These are phyloP conservation scores for Cantharellus anzutake DNA, from an alignment of 768 basidiomycete species.

Conservation along the genomic window DNA sequence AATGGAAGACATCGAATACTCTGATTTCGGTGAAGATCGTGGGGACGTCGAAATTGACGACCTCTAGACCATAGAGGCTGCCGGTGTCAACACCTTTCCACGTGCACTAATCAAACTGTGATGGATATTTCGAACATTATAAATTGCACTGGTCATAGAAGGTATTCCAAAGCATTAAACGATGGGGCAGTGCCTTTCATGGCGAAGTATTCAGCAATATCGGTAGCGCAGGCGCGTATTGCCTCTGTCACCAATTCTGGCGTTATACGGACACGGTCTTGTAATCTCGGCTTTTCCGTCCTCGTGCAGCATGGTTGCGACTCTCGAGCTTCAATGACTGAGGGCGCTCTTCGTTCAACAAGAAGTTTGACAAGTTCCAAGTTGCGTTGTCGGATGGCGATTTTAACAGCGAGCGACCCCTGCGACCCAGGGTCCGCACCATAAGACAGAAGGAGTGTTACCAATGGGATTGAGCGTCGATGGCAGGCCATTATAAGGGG, in stretches of 20 bases:
- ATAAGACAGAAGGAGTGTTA: constrained; percentile 47
- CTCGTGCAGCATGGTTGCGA: background rate
- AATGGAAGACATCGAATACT: constrained; percentile 78
- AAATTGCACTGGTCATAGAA: background rate
- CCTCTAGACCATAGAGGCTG: constrained; percentile 29
- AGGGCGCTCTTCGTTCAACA: constrained; percentile 32
- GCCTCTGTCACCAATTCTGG: constrained; percentile 45
- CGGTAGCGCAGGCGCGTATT: constrained; percentile 40
- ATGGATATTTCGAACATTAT: background rate
- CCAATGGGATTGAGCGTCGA: constrained; percentile 39
- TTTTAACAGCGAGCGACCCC: constrained; percentile 41
- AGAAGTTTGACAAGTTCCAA: constrained; percentile 51
- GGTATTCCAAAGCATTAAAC: constrained; percentile 1
- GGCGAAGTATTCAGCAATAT: constrained; percentile 53
- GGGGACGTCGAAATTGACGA: constrained; percentile 82
- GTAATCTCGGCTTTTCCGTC: constrained; percentile 32
- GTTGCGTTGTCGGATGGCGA: constrained; percentile 58
- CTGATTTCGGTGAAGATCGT: constrained; percentile 70
- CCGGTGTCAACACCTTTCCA: background rate
- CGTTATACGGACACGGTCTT: constrained; percentile 38
- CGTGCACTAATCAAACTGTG: background rate
- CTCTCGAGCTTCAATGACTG: background rate
- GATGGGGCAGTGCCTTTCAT: constrained; percentile 37
- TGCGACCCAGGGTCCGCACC: constrained; percentile 54
- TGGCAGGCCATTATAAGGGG: constrained; percentile 64